A percentile compares a stretch with the other conserved stretches of the same genome.
phyloP scores from a whole-genome alignment of 768 basidiomycete species.

The Lactarius sp. region DNA sequence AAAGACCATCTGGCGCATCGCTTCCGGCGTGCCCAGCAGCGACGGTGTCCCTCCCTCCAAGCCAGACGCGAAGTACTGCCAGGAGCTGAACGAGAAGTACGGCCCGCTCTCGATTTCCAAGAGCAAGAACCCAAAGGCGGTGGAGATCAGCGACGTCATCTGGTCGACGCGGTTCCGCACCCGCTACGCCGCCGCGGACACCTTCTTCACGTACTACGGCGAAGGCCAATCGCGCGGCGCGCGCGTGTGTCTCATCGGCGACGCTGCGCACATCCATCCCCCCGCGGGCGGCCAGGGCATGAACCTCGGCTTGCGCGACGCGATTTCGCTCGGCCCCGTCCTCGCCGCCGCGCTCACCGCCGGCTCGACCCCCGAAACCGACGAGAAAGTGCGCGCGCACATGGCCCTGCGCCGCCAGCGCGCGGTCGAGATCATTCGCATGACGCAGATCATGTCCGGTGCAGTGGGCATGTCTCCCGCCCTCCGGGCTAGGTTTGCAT shows the following conservation, averaged over 20 bases:
- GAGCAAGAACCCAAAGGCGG: slow-evolving; percentile 33
- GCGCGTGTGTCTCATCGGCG: slow-evolving; percentile 35
- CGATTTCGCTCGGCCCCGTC: slow-evolving; percentile 41
- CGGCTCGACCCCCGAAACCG: slow-evolving; percentile 26
- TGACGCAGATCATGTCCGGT: slow-evolving; percentile 36
- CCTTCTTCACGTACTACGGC: slow-evolving; percentile 32
- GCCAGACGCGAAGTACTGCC: slow-evolving; percentile 41
- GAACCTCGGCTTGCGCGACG: slow-evolving; percentile 57
- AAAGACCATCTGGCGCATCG: slow-evolving; percentile 38
- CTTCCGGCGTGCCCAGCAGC: slow-evolving; percentile 35
- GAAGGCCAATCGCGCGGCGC: slow-evolving; percentile 14
- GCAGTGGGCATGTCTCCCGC: slow-evolving; percentile 29
- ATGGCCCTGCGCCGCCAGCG: slow-evolving; percentile 35
- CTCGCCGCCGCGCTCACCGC: slow-evolving; percentile 36
- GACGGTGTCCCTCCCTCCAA: slow-evolving; percentile 36
- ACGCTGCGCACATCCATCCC: slow-evolving; percentile 51
- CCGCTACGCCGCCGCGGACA: slow-evolving; percentile 41
- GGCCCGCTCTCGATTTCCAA: slow-evolving; percentile 36
- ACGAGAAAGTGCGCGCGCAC: slow-evolving; percentile 36
- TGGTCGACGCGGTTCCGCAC: slow-evolving; percentile 48
- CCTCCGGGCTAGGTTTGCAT: slow-evolving; percentile 29
- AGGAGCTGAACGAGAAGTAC: slow-evolving; percentile 39
- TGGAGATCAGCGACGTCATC: slow-evolving; percentile 35
- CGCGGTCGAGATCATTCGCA: slow-evolving; percentile 40
- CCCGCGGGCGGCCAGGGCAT: slow-evolving; percentile 54